Base-by-base conservation (phyloP, 2,329 filamentous ascomycete genomes). In the Aspergillus persii region DNA sequence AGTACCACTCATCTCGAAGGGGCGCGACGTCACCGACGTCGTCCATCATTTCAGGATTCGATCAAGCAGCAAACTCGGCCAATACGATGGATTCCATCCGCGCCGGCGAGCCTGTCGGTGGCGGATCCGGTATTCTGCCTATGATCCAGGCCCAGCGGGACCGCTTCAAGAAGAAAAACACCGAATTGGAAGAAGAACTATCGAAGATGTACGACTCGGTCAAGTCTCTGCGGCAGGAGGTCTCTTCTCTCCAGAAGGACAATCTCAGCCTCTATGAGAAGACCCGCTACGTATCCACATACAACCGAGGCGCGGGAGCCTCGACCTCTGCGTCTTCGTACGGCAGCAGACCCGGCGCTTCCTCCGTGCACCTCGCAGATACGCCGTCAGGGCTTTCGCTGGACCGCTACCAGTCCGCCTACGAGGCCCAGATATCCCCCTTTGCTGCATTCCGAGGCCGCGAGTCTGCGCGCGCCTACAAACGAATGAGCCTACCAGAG, bases 131-230 rank as follows among this genome's bases (percentile, higher is more conserved):
- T 11, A 97, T 99, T 64, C 81, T 99, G 27, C 96, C 95, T 36
- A 99, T 99, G 96, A 90, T 99, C 54, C 96, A 95, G 36, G 95
- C 96, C 1, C 96, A 99, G 77, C 89, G 95, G 62, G 95, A 99
- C 77, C 91, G 95, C 54, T 99, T 98, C 85, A 98, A 97, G 82
- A 92, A 96, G 81, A 91, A 93, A 71, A 98, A 96, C 65, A 80
- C 87, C 0, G 90, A 99, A 73, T 85, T 99, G 26, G 95, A 98
- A 77, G 86, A 90, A 61, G 94, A 98, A 71, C 81, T 98, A 8
- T 92, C 92, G 5, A 92, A 96, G 65, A 85, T 86, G 36, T 92
- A 98, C 75, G 84, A 86, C 50, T 90, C 86, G 0, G 87, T 97
- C 26, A 94, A 92, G 23, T 89, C 93, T 39, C 82, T 99, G 50